Percentiles rank a stretch among this genome's conserved stretches.
Conservation (phyloP, 768 basidiomycete genomes). For the Ramaria sp. region DNA sequence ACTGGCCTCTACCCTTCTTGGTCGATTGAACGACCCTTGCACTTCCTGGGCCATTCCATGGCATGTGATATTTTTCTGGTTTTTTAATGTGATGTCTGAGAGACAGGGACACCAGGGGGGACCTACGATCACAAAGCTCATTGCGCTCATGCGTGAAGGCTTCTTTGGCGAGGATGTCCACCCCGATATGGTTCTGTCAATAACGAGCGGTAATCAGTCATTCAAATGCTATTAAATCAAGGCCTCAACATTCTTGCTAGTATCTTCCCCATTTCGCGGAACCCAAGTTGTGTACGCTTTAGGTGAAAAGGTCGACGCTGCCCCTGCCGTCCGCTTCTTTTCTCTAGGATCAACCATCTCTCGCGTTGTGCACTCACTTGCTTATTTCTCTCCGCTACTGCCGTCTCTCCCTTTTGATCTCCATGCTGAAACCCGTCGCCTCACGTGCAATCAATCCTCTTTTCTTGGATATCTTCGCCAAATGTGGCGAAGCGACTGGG, state of each 20-base stretch:
- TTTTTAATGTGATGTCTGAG: neutral
- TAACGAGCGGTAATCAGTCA: constrained; percentile 27
- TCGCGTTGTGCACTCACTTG: constrained; percentile 28
- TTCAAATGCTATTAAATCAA: neutral
- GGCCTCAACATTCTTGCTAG: constrained; percentile 16
- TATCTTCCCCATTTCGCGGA: constrained; percentile 38
- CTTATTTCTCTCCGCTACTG: constrained; percentile 34
- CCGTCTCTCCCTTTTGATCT: constrained; percentile 25
- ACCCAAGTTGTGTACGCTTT: constrained; percentile 36
- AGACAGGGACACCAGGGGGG: constrained; percentile 27
- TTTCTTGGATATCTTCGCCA: constrained; percentile 23
- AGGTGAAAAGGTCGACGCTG: constrained; percentile 29
- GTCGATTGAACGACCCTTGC: constrained; percentile 31
- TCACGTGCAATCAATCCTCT: constrained; percentile 30
- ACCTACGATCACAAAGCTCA: constrained; percentile 35
- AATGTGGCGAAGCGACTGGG: constrained; percentile 39
- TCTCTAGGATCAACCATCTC: constrained; percentile 29
- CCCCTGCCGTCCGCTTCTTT: constrained; percentile 30
- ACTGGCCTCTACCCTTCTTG: constrained; percentile 36
- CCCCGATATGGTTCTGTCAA: constrained; percentile 36
- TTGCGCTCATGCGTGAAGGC: constrained; percentile 27
- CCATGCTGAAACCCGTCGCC: constrained; percentile 30
- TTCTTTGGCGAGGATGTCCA: constrained; percentile 30
- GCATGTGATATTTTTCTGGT: constrained; percentile 17
- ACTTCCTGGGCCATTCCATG: constrained; percentile 40